Base-by-base conservation (phyloP, 768 basidiomycete genomes). In the Pisolithus sp. region DNA sequence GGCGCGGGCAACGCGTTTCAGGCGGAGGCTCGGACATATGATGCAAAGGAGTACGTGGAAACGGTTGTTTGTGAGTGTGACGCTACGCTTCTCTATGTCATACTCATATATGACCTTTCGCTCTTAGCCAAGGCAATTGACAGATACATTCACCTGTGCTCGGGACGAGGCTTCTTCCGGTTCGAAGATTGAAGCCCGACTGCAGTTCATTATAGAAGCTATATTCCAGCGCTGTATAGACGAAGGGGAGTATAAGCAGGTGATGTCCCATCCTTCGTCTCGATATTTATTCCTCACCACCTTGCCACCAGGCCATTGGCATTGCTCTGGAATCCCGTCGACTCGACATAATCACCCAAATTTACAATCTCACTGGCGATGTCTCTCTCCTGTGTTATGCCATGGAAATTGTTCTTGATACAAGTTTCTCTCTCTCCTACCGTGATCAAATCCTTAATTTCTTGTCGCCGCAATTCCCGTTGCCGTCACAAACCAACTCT, bases 241-340 rank as follows among this genome's bases (percentile, higher is more conserved):
- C 8, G 92, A 95, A 54, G 86, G 87, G 49, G 93, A 97, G 69
- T 90, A 81, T 71, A 93, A 87, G 66, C 92, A 97, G 75, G 93
- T 89, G 38, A 52, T 73, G 63, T 23, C 40, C 24, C 26, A 40
- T 47, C 49, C 45, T 12, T 18, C 20, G 34, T 31, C 20, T 30
- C 15, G 23, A 23, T 31, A 41, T 37, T 13, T 53, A 48, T 49
- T 39, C 46, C 53, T 62, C 53, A 55, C 48, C 4, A 5, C 45
- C 30, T 23, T 37, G 20, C 50, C 26, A 53, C 38, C 57, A 94
- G 90, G 94, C 93, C 8, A 86, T 97, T 57, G 94, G 96, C 21
- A 89, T 99, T 61, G 95, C 95, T 5, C 78, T 99, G 10, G 94
- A 98, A 63, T 85, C 94, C 24, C 86, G 77, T 55, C 84, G 94